phyloP scores from a whole-genome alignment of 2,329 filamentous ascomycete genomes.

The Cryphonectria carpinicola region DNA sequence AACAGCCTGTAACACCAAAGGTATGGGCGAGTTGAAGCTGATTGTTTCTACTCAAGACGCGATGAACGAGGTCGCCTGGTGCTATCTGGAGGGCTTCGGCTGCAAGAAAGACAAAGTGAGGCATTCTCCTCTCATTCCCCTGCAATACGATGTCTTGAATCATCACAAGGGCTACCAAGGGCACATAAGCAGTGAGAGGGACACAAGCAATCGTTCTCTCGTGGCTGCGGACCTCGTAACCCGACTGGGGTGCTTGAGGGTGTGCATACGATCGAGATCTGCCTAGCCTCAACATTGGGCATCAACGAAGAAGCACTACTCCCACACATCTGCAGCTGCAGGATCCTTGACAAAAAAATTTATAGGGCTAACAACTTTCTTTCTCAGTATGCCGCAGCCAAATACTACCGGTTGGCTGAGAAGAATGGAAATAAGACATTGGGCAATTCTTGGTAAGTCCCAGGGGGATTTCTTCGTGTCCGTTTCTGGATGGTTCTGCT shows the following conservation, averaged over 20 bases:
- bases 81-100: constrained; percentile 94
- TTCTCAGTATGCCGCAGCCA: constrained; percentile 74
- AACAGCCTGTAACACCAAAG: neutral
- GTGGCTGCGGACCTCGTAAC: neutral
- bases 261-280: neutral
- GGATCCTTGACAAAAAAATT: constrained; percentile 35
- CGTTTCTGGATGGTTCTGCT: constrained; percentile 1
- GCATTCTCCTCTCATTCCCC: neutral
- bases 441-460: constrained; percentile 89
- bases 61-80: constrained; percentile 97
- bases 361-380: constrained; percentile 55
- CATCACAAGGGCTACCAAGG: neutral
- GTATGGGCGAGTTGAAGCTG: constrained; percentile 33
- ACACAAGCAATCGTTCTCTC: neutral
- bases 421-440: constrained; percentile 85
- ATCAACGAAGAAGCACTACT: constrained; percentile 38
- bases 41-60: constrained; percentile 64
- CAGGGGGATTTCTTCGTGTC: constrained; percentile 31
- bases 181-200: neutral
- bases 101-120: constrained; percentile 98
- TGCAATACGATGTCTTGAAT: neutral
- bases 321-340: constrained; percentile 11
- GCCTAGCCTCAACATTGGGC: constrained; percentile 39
- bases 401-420: constrained; percentile 91
- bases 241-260: neutral